Evolutionary conservation across 2,329 filamentous ascomycete genomes (phyloP).

Genomic region (Ophiostoma fasciatum): DNA sequence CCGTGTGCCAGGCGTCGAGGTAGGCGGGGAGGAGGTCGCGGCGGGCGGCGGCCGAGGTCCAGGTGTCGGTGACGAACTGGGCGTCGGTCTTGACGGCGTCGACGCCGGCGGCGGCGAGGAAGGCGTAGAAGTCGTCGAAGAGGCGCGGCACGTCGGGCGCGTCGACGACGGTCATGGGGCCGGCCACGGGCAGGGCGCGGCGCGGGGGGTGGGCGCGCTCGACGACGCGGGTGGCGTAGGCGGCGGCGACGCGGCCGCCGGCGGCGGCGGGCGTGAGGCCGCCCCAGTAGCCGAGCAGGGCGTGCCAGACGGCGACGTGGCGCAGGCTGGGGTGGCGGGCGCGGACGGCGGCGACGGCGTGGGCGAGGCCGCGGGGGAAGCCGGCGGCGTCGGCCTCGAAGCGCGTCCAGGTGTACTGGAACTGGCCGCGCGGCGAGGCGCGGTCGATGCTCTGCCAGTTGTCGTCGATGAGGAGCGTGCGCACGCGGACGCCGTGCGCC

Average conservation of each 20-base stretch:
- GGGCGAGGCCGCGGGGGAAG: conserved; percentile 69
- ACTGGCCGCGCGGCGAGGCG: conserved; percentile 32
- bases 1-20: conserved; percentile 73
- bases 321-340: conserved; percentile 55
- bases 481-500: conserved; percentile 58
- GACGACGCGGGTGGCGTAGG: conserved; percentile 60
- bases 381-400: conserved; percentile 73
- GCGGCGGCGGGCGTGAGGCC: conserved; percentile 49
- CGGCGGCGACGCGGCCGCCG: conserved; percentile 54
- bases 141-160: conserved; percentile 60
- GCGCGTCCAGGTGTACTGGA: conserved; percentile 53
- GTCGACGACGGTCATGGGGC: conserved; percentile 57
- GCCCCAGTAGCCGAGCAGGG: conserved; percentile 78
- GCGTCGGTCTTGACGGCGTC: conserved; percentile 88
- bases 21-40: conserved; percentile 58
- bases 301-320: conserved; percentile 90
- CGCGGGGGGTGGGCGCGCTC: conserved; percentile 32
- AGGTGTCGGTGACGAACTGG: conserved; percentile 75
- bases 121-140: conserved; percentile 85
- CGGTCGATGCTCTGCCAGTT: conserved; percentile 74
- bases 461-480: conserved; percentile 87
- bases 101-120: conserved; percentile 58
- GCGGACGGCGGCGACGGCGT: conserved; percentile 55
- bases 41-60: conserved; percentile 54
- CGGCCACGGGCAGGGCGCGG: conserved; percentile 36